Evolutionary conservation across 139 green algal genomes (phyloP), one percentile per base, ranked within the genome.

Genomic region (Chlorella ohadii): DNA sequence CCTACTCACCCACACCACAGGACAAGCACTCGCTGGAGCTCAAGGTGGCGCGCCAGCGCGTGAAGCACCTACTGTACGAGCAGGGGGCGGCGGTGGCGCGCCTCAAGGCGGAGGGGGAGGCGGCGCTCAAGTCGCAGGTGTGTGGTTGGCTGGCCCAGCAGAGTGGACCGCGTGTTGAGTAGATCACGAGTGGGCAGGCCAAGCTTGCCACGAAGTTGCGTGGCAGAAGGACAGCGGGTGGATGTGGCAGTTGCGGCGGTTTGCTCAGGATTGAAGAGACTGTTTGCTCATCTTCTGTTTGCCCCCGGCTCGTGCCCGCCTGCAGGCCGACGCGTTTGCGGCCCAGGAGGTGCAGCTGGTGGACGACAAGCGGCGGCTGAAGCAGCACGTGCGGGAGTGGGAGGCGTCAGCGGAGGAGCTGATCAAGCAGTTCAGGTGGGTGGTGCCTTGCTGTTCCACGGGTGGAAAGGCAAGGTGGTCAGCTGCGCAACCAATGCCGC

Each of bases 31-130:
- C 96, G 65, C 87, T 98, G 13, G 94, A 98, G 85, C 93, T 97
- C 79, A 96, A 98, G 90, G 93, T 98, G 22, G 98, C 98, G 87
- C 95, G 97, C 89, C 95, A 98, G 82, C 98, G 97, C 81, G 95
- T 98, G 17, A 98, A 98, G 92, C 96, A 98, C 85, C 73, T 98
- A 85, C 89, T 98, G 82, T 98, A 97, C 74, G 96, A 98, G 91
- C 95, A 98, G 79, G 93, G 97, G 73, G 95, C 95, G 85, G 94
- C 94, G 87, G 94, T 98, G 76, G 91, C 92, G 3, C 92, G 88
- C 38, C 93, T 98, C 59, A 98, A 97, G 83, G 91, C 93, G 33
- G 95, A 97, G 59, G 91, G 87, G 11, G 95, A 98, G 88, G 76
- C 93, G 83, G 90, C 91, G 59, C 83, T 96, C 20, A 96, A 96